Conservation (phyloP, 2,329 filamentous ascomycete species). For the Akanthomyces muscarius region DNA sequence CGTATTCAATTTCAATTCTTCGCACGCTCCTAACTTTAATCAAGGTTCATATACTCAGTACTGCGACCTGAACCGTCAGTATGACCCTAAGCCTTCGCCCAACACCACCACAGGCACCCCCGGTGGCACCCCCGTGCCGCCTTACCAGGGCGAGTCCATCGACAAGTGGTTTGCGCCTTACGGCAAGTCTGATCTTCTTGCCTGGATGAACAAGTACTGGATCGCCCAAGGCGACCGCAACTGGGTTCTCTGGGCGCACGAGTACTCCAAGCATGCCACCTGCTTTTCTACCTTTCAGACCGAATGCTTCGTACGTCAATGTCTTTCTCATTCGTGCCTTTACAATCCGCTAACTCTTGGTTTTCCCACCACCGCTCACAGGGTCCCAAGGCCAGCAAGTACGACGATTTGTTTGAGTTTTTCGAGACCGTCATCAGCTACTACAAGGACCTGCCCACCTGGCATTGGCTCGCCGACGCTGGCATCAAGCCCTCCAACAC, state of each 20-base stretch:
- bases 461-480: constrained; percentile 51
- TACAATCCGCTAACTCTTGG: not conserved
- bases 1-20: no score
- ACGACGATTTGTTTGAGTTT: constrained; percentile 60
- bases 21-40: not conserved
- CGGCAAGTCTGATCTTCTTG: constrained; percentile 55
- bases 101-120: constrained; percentile 59
- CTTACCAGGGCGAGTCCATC: constrained; percentile 56
- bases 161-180: constrained; percentile 55
- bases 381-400: constrained; percentile 50
- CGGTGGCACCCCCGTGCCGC: constrained; percentile 49
- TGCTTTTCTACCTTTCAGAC: constrained; percentile 64
- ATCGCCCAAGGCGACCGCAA: constrained; percentile 54
- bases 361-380: not conserved
- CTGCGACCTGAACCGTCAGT: constrained; percentile 61
- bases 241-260: constrained; percentile 60
- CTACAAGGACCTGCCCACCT: constrained; percentile 57
- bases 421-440: constrained; percentile 57
- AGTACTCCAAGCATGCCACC: constrained; percentile 65
- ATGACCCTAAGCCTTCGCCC: constrained; percentile 56
- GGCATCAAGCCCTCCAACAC: constrained; percentile 55
- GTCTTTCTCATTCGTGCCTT: not conserved
- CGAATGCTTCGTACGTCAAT: constrained; percentile 50
- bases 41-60: constrained; percentile 60
- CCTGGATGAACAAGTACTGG: constrained; percentile 65